Base-by-base conservation (phyloP, 1,284 basidiomycete species). In the Microbotryum scabiosae region DNA sequence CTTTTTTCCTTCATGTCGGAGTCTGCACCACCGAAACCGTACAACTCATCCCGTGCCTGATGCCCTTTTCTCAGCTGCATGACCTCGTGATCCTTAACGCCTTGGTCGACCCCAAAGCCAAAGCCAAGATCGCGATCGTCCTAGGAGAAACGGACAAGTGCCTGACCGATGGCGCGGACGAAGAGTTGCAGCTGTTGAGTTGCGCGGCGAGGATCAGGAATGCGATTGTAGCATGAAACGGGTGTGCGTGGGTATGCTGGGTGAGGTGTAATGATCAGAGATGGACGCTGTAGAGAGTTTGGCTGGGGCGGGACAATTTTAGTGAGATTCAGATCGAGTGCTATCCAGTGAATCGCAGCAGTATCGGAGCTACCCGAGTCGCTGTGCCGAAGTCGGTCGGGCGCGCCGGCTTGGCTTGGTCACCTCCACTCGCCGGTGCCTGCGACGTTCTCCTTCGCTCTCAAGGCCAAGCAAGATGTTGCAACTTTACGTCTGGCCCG, bases 81-180 rank as follows among this genome's bases (percentile, higher is more conserved):
- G 96, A 98, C 74, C 79, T 90, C 32, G 80, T 97, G 59, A 82
- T 96, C 51, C 79, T 83, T 7, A 86, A 97, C 73, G 86, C 88
- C 1, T 84, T 85, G 0, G 77, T 98, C 61, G 82, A 84, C 44
- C 85, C 88, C 16, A 81, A 84, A 47, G 85, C 89, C 67, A 98
- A 98, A 75, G 83, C 90, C 1, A 78, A 79, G 32, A 88, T 88
- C 65, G 89, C 88, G 1, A 77, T 97, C 21, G 84, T 85, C 9
- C 86, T 98, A 65, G 94, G 92, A 4, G 90, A 94, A 74, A 90
- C 90, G 45, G 96, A 99, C 79, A 97, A 98, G 75, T 90, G 89
- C 0, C 78, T 99, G 49, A 90, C 88, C 66, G 94, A 98, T 70
- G 96, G 96, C 2, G 93, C 90, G n/a, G 94, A 98, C 71, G 96